Percentiles rank a stretch among this genome's conserved stretches.
These are phyloP conservation scores for Globisporangium iwayamae DNA, from an alignment of 352 stramenopile species.

Conservation along the genomic window DNA sequence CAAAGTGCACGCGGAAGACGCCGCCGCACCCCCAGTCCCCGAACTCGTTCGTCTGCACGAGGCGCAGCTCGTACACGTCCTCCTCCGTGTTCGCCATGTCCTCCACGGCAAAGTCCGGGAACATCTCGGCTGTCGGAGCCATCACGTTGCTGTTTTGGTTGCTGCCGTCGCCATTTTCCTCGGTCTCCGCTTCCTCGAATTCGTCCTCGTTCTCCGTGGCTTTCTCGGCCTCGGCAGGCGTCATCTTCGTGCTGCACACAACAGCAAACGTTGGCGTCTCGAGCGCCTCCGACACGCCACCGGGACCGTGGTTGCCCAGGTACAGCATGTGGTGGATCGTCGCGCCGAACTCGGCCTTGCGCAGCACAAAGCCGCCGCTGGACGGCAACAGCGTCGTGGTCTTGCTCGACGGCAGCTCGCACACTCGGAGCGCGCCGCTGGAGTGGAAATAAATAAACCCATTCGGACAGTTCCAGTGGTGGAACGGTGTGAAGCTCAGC, in stretches of 20 bases:
- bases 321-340: constrained; percentile 84
- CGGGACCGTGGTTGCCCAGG: constrained; percentile 65
- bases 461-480: constrained; percentile 87
- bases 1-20: constrained; percentile 83
- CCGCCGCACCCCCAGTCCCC: constrained; percentile 68
- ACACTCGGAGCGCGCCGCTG: constrained; percentile 69
- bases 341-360: constrained; percentile 71
- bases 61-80: constrained; percentile 78
- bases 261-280: constrained; percentile 78
- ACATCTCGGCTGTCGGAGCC: constrained; percentile 78
- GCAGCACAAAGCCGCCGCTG: constrained; percentile 71
- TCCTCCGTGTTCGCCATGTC: constrained; percentile 70
- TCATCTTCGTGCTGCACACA: constrained; percentile 61
- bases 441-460: constrained; percentile 90
- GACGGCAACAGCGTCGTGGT: constrained; percentile 66
- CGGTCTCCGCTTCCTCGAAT: constrained; percentile 49
- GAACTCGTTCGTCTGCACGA: constrained; percentile 80
- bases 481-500: constrained; percentile 84
- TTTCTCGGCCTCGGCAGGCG: constrained; percentile 49
- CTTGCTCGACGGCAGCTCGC: constrained; percentile 73
- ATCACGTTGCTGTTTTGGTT: constrained; percentile 48
- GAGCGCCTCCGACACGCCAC: constrained; percentile 73
- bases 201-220: constrained; percentile 59
- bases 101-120: constrained; percentile 59
- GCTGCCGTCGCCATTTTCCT: constrained; percentile 39